Evolutionary conservation across 83 land plant species (phyloP).

Genomic region (Isoetes engelmannii): DNA sequence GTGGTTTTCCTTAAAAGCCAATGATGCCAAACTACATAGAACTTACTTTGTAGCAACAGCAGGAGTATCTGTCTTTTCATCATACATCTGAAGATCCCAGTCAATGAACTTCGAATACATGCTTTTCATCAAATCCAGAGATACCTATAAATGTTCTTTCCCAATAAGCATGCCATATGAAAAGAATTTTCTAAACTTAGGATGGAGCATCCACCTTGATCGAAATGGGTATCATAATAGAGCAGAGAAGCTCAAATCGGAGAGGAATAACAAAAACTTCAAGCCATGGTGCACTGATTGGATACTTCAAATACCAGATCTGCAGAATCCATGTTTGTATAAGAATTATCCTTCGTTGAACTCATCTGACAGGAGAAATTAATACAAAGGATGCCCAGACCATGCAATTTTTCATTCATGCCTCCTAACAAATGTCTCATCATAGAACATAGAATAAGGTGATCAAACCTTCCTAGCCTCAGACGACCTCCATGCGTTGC

Average conservation of each 20-base stretch:
- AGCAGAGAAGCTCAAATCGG: conserved; percentile 95
- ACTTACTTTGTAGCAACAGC: conserved; percentile 91
- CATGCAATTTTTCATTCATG: background rate
- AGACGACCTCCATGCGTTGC: conserved; percentile 85
- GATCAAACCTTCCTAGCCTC: conserved; percentile 70
- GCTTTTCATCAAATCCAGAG: conserved; percentile 89
- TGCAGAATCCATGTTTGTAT: conserved; percentile 20
- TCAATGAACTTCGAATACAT: conserved; percentile 93
- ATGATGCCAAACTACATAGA: background rate
- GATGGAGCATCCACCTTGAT: conserved; percentile 57
- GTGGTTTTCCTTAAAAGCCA: too few relatives aligned
- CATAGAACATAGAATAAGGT: background rate
- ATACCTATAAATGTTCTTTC: conserved; percentile 49
- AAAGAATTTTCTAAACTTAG: background rate
- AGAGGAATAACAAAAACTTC: conserved; percentile 87
- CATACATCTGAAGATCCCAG: conserved; percentile 95
- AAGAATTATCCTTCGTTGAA: background rate
- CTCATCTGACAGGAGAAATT: background rate
- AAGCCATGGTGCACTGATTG: conserved; percentile 72
- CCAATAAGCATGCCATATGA: background rate
- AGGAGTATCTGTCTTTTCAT: conserved; percentile 59
- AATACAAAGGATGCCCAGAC: background rate
- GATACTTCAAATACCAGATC: conserved; percentile 94
- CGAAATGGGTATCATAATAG: conserved; percentile 98
- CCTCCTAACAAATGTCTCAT: conserved; percentile 3